These are phyloP conservation scores for Eragrostis curvula DNA, from an alignment of 176 grass and related monocot species.

Conservation along the genomic window DNA sequence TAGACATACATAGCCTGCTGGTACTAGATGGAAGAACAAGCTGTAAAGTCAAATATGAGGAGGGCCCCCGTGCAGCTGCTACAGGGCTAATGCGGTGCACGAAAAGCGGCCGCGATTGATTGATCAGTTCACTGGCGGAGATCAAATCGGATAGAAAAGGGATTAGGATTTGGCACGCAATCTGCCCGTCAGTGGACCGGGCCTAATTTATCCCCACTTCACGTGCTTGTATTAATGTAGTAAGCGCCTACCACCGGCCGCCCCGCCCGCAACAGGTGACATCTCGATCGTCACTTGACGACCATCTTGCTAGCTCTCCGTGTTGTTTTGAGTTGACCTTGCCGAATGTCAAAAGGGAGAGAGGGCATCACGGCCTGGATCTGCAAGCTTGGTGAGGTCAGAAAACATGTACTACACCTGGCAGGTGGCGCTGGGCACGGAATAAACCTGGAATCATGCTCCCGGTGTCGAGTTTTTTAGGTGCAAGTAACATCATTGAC, in stretches of 20 bases:
- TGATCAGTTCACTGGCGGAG: constrained; percentile 14
- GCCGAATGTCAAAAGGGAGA: constrained; percentile 20
- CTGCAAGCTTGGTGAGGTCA: background rate
- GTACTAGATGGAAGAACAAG: background rate
- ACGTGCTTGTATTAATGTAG: constrained; percentile 25
- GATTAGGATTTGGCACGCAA: constrained; percentile 31
- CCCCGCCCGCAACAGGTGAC: too few relatives aligned
- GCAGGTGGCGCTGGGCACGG: background rate
- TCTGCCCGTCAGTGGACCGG: background rate
- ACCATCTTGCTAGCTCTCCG: background rate
- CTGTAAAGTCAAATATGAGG: constrained; percentile 48
- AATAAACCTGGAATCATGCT: constrained; percentile 52
- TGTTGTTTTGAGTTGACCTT: constrained; percentile 34
- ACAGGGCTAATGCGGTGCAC: constrained; percentile 38
- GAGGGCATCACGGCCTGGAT: too few relatives aligned
- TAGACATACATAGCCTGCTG: constrained; percentile 1
- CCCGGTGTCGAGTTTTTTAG: background rate
- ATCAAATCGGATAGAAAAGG: too few relatives aligned
- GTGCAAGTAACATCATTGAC: constrained; percentile 1
- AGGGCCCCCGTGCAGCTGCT: background rate
- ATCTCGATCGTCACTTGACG: background rate
- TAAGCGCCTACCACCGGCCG: background rate
- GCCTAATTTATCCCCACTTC: constrained; percentile 1
- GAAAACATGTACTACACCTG: background rate
- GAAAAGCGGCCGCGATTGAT: constrained; percentile 19